phyloP scores from a whole-genome alignment of 257 asterid genomes.

The Solanum piurae region DNA sequence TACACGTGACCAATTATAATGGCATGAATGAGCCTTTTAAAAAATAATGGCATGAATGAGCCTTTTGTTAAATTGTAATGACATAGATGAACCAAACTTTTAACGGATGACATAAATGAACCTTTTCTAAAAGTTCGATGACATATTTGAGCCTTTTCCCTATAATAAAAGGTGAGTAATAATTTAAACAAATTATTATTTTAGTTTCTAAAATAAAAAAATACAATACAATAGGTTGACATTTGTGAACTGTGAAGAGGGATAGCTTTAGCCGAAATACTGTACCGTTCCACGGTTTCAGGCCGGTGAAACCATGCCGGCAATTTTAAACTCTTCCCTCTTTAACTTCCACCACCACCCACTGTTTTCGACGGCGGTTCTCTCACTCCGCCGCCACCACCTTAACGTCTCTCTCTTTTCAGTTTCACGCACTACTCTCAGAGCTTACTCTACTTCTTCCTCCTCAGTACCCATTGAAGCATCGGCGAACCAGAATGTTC shows the following conservation, averaged over 20 bases:
- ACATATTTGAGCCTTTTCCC: no score
- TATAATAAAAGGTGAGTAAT: neutral
- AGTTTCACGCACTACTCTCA: neutral
- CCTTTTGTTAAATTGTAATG: no score
- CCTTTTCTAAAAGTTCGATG: no score
- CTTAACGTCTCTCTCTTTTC: slow-evolving; percentile 8
- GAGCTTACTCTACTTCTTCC: slow-evolving; percentile 9
- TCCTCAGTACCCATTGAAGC: slow-evolving; percentile 7
- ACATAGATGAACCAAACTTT: no score
- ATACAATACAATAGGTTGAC: neutral
- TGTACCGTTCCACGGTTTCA: neutral
- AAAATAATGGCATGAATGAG: no score
- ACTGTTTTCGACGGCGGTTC: slow-evolving; percentile 21
- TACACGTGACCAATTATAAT: no score
- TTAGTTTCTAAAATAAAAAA: no score
- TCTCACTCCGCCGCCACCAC: neutral
- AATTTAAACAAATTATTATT: no score
- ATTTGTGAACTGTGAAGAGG: neutral
- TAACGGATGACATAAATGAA: no score
- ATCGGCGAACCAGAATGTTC: slow-evolving; percentile 33
- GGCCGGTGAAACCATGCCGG: slow-evolving; percentile 28
- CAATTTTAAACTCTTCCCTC: slow-evolving; percentile 34
- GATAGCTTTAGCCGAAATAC: neutral
- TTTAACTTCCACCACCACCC: slow-evolving; percentile 38
- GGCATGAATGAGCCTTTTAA: no score